Base-by-base conservation (phyloP, 352 stramenopile genomes). In the Pythium aquatile region DNA sequence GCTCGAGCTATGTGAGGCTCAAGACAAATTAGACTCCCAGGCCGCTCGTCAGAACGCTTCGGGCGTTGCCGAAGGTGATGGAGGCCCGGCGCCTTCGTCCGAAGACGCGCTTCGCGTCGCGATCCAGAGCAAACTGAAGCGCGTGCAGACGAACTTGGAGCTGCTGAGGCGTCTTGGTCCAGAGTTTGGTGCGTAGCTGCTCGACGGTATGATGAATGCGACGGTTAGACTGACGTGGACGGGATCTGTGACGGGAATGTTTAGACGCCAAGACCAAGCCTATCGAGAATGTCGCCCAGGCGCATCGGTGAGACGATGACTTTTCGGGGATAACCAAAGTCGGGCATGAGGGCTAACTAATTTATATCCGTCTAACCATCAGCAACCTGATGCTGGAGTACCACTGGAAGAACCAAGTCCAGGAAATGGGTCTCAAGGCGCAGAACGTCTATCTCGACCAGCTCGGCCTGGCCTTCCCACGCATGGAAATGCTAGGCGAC, bases 371-470 rank as follows among this genome's bases (percentile, higher is more conserved):
- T 10, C 2, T 57, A 28, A 1, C 33, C 11, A 52, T 9, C 30
- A 84, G 78, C 55, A 95, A 95, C 65, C 77, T 95, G 58, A 89
- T 93, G 83, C 79, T 95, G 24, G 86, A 95, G 78, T 95, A 93
- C 51, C 84, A 95, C 63, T 95, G 86, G 86, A 95, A 95, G 65
- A 92, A 90, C 66, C 84, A 92, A 51, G 86, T 95, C 51, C 86
- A 93, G 67, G 84, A 95, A 55, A 92, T 95, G 86, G 85, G 83
- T 11, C 66, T 78, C 35, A 93, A 93, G 65, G 84, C 84, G 24
- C 83, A 92, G 65, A 85, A 87, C 62, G 86, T 93, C 65, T 95
- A 77, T 61, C 69, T 93, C 48, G 82, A 91, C 59, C 83, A 93
- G 62, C 75, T 93, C 39, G 73, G 76, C 44, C 63, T 69, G 37